A percentile compares a stretch with the other conserved stretches of the same genome.
phyloP scores from a whole-genome alignment of 495 filamentous ascomycete species.

The Neurospora tetrasperma region DNA sequence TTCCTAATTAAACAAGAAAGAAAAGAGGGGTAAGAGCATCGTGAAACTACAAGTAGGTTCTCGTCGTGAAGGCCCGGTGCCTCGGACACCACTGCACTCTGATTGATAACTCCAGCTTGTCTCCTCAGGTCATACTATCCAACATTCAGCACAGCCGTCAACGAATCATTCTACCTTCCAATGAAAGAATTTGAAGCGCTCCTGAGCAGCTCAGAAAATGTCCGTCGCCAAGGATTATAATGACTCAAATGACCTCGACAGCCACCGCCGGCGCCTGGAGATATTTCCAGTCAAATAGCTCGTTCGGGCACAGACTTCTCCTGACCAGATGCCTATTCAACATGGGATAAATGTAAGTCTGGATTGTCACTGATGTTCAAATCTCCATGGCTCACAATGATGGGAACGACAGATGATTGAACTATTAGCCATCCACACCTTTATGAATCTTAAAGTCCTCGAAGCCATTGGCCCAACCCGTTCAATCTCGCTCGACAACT shows the following conservation, averaged over 20 bases:
- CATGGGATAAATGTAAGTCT: constrained; percentile 12
- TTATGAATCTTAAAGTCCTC: constrained; percentile 14
- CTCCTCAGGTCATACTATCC: background rate
- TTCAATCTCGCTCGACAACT: constrained; percentile 8
- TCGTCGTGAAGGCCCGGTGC: background rate
- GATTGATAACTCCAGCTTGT: background rate
- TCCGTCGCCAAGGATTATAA: constrained; percentile 6
- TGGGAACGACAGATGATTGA: constrained; percentile 11
- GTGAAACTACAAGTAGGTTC: background rate
- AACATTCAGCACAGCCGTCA: background rate
- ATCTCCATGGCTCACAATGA: too few relatives aligned
- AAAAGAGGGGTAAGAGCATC: background rate
- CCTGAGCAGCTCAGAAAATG: background rate
- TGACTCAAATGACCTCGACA: constrained; percentile 8
- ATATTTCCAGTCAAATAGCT: constrained; percentile 12
- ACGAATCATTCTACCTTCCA: background rate
- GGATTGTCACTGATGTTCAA: too few relatives aligned
- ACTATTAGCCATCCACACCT: constrained; percentile 12
- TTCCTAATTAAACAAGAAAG: background rate
- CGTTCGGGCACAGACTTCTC: constrained; percentile 3
- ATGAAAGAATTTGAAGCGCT: background rate
- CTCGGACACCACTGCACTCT: background rate
- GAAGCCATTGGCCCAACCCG: constrained; percentile 13
- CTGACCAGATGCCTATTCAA: constrained; percentile 12
- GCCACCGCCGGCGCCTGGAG: constrained; percentile 8